phyloP scores from a whole-genome alignment of 441 rosid genomes.

The Gossypium lobatum region DNA sequence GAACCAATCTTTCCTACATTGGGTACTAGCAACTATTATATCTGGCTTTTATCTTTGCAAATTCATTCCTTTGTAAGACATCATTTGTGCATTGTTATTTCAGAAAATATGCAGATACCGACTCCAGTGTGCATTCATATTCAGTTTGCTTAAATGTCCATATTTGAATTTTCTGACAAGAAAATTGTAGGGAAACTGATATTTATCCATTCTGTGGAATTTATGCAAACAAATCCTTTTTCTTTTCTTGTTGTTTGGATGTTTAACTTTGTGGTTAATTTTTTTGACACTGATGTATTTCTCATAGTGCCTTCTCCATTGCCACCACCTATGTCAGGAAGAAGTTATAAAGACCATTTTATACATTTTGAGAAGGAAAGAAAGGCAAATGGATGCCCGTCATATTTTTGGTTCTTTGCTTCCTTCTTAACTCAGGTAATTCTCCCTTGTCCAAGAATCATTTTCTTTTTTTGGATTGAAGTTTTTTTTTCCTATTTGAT shows the following conservation, averaged over 20 bases:
- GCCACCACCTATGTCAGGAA: conserved; percentile 78
- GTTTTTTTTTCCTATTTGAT: background rate
- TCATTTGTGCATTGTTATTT: background rate
- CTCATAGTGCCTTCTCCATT: conserved; percentile 80
- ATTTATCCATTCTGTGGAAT: background rate
- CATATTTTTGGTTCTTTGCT: conserved; percentile 64
- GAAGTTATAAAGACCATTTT: conserved; percentile 53
- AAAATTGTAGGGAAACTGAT: background rate
- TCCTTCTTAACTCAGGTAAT: conserved; percentile 63
- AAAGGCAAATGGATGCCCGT: conserved; percentile 68
- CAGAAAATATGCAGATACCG: background rate
- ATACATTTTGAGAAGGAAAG: conserved; percentile 46
- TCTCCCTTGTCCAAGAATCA: conserved; percentile 1
- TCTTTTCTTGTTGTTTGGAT: conserved; percentile 11
- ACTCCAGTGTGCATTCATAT: background rate
- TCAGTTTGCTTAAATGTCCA: background rate
- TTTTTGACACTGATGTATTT: conserved; percentile 21
- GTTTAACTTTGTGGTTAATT: conserved; percentile 14
- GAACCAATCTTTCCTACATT: background rate
- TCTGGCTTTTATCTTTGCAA: background rate
- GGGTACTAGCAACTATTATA: background rate
- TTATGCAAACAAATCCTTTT: background rate
- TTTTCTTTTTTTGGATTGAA: background rate
- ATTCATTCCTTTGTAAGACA: background rate
- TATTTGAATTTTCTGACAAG: conserved; percentile 5